Evolutionary conservation across 306 rosid species (phyloP), one percentile per base, ranked within the genome.

Genomic region (Ochetophila trinervis): DNA sequence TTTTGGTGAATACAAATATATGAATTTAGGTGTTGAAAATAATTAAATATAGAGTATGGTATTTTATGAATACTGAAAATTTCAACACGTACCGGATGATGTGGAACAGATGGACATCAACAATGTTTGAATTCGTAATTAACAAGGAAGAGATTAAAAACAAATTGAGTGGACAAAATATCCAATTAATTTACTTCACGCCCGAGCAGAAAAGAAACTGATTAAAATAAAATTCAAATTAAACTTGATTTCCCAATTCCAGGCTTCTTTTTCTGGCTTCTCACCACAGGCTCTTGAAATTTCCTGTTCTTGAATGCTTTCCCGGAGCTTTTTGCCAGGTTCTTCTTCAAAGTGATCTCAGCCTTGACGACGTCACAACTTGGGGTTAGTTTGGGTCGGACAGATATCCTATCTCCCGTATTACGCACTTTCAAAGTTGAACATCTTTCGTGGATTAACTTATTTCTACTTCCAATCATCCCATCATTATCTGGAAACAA

Each of bases 401-500:
- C 53, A 23, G 36, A 67, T 27, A 17, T 17, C 24, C 16, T 74
- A 52, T 40, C 73, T 67, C 49, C 67, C 61, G 53, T 42, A 20
- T 65, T 70, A 6, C 67, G 69, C 68, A 57, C 61, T 68, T 67
- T 62, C 16, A 30, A 44, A 69, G 54, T 4, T 20, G 65, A 60
- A 32, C 72, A 30, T 40, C 22, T 60, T 2, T 65, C 65, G 45
- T 72, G 67, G 53, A 61, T 52, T 27, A 58, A 23, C 16, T 70
- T 82, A 67, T 80, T 80, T 37, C 66, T 72, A 32, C 82, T 74
- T 74, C 86, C 87, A 67, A 82, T 59, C 66, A 84, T 40, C 47
- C 68, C 84, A 82, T 87, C 89, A 66, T 84, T 87, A 15, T 73
- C 93, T 84, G 67, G 61, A 70, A 35, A 5, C 36, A 69, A 18